Evolutionary conservation across 2,329 filamentous ascomycete species (phyloP).

Genomic region (Eutypella sp.): DNA sequence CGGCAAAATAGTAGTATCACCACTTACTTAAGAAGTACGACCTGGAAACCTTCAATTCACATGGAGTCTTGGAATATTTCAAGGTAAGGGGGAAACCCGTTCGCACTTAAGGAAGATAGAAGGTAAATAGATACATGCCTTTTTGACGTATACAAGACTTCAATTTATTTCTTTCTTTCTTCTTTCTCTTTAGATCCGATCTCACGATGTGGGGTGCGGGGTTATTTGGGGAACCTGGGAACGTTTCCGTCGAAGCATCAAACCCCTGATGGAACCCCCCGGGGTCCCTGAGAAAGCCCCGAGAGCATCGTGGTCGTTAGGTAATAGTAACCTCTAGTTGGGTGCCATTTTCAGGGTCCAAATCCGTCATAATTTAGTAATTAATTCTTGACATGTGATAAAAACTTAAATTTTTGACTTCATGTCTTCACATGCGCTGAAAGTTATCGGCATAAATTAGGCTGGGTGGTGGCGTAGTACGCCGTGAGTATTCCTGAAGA

Average conservation of each 20-base stretch:
- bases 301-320: background rate
- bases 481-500: no score
- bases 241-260: background rate
- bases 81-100: no score
- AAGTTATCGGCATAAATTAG: no score
- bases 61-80: no score
- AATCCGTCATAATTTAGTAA: no score
- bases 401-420: background rate
- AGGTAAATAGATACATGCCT: no score
- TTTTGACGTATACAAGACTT: background rate
- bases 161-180: background rate
- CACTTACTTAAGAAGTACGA: no score
- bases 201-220: conserved; percentile 1
- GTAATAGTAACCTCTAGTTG: background rate
- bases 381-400: background rate
- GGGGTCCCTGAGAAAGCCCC: background rate
- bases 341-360: background rate
- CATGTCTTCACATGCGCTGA: background rate
- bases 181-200: background rate
- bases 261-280: background rate
- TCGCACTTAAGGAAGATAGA: no score
- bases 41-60: no score
- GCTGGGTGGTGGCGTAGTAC: no score
- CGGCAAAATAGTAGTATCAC: no score
- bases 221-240: background rate